Percentiles rank a stretch among this genome's conserved stretches.
phyloP scores from a whole-genome alignment of 2,329 filamentous ascomycete genomes.

The Claviceps cyperi region DNA sequence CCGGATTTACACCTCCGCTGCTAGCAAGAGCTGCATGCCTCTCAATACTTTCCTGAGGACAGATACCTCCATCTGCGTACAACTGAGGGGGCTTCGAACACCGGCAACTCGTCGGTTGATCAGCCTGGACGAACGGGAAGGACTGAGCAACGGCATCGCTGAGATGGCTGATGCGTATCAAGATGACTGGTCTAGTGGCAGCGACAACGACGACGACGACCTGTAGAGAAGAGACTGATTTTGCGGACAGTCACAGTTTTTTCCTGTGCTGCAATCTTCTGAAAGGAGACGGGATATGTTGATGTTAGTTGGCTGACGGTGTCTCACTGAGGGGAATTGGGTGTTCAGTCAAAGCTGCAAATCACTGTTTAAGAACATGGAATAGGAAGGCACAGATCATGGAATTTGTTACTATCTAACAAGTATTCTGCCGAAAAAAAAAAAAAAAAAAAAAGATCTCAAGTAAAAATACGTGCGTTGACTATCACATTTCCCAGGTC shows the following conservation, averaged over 20 bases:
- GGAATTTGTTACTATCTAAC: not conserved
- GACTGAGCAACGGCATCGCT: slow-evolving; percentile 64
- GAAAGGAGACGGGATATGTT: too few species aligned
- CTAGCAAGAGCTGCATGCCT: slow-evolving; percentile 19
- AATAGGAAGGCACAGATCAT: not conserved
- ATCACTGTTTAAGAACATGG: not conserved
- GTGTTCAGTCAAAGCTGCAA: not conserved
- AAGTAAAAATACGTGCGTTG: not conserved
- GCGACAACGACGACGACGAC: slow-evolving; percentile 54
- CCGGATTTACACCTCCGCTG: slow-evolving; percentile 44
- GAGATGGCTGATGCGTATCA: slow-evolving; percentile 80
- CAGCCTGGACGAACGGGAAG: slow-evolving; percentile 66
- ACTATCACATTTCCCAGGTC: not conserved
- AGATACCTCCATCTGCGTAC: slow-evolving; percentile 56
- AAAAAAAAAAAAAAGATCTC: not conserved
- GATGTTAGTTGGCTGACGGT: not conserved
- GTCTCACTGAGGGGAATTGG: not conserved
- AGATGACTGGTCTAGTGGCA: slow-evolving; percentile 72
- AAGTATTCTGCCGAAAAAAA: not conserved
- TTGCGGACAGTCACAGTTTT: too few species aligned
- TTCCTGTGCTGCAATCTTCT: too few species aligned
- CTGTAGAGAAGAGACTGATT: slow-evolving; percentile 7
- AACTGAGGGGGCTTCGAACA: slow-evolving; percentile 50
- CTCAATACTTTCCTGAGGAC: slow-evolving; percentile 53
- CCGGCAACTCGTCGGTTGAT: slow-evolving; percentile 49